Conservation (phyloP, 306 rosid species). For the Cucumis hystrix region DNA sequence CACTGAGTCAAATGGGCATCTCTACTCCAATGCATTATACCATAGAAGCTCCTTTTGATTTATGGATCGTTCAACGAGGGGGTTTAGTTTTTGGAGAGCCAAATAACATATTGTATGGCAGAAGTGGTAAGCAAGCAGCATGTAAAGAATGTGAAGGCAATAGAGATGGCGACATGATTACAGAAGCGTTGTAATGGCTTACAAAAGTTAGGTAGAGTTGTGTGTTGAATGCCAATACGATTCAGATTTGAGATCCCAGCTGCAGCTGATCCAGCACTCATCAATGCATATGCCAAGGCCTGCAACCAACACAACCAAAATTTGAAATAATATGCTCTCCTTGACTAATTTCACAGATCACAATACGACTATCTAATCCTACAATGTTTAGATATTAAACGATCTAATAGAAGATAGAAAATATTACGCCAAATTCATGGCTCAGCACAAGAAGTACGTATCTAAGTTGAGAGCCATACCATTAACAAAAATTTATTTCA, state of each 20-base stretch:
- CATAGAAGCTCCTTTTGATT: neutral
- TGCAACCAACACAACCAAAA: conserved; percentile 8
- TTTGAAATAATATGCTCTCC: neutral
- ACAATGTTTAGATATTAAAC: neutral
- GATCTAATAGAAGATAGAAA: no score
- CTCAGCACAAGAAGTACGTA: no score
- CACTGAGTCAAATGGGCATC: no score
- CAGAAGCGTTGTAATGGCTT: conserved; percentile 61
- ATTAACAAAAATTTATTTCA: no score
- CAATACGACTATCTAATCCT: neutral
- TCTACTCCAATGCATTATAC: neutral
- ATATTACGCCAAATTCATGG: no score
- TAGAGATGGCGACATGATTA: conserved; percentile 74
- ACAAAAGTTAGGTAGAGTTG: conserved; percentile 68
- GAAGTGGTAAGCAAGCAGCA: conserved; percentile 55
- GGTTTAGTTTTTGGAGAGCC: conserved; percentile 64
- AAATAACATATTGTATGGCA: conserved; percentile 54
- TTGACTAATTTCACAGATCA: neutral
- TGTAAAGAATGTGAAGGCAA: conserved; percentile 70
- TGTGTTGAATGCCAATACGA: conserved; percentile 67
- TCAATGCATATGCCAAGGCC: conserved; percentile 76
- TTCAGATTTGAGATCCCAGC: conserved; percentile 78
- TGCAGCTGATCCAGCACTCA: conserved; percentile 90
- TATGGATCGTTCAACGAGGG: neutral
- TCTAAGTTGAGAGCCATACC: no score